Base-by-base conservation (phyloP, 768 basidiomycete species). In the Imleria badia region DNA sequence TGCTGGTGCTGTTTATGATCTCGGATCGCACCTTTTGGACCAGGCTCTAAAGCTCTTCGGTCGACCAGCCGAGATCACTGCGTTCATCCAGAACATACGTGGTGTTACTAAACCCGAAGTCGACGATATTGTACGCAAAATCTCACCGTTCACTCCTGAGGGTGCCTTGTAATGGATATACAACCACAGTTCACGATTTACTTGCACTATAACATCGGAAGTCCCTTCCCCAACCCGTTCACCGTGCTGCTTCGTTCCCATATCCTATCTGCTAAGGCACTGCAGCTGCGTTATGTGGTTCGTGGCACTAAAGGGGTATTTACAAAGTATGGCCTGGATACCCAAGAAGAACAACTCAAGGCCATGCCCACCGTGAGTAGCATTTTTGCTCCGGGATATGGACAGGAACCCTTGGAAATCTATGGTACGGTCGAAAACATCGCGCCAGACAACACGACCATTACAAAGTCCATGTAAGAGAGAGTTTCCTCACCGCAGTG, bases 1-100 rank as follows among this genome's bases (percentile, higher is more conserved):
- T 30, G 75, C 82, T 1, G 89, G 90, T 5, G 75, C 81, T 26
- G 81, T 84, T 3, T 94, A 84, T 67, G 91, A 94, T 67, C 78
- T 94, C 20, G 91, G 89, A 6, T 73, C 87, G 9, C 91, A 94
- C 68, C 76, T 92, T 26, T 82, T 93, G 59, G 90, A 93, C 72
- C 90, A 93, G 69, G 77, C 82, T 6, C 73, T 93, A 30, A 75
- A 75, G 11, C 78, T 94, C 39, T 94, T 94, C 64, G 93, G 92
- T 35, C 75, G 82, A 45, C 92, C 93, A 0, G 65, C 77, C 31
- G 81, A 70, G 52, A 69, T 94, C 26, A 87, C 86, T 5, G 88
- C 84, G 1, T 82, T 88, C 63, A 74, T 85, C 23, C 80, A 84
- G 63, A 92, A 92, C 66, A 70, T 84, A 35, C 79, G 89, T 48